phyloP scores from a whole-genome alignment of 1,284 basidiomycete genomes.

The Thecaphora thlaspeos region DNA sequence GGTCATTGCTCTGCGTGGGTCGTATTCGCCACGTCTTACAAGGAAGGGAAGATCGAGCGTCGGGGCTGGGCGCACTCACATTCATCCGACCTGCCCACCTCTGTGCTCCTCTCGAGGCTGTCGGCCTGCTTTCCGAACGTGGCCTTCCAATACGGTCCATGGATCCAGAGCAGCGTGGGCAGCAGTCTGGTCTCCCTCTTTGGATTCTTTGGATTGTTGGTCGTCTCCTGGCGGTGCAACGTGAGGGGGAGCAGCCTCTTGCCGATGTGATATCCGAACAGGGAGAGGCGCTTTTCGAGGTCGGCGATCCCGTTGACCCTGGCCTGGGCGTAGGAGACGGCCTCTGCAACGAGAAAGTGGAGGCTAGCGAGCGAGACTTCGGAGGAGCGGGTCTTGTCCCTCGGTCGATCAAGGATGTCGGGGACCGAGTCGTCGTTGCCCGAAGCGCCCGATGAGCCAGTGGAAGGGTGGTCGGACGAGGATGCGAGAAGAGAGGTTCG shows the following conservation, averaged over 20 bases:
- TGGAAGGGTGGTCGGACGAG: background rate
- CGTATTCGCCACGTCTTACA: no score
- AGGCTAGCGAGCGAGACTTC: constrained; percentile 40
- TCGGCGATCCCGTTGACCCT: constrained; percentile 91
- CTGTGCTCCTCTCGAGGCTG: constrained; percentile 89
- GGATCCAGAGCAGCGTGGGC: constrained; percentile 52
- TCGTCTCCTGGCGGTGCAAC: constrained; percentile 41
- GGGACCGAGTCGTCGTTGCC: constrained; percentile 5
- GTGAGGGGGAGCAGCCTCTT: constrained; percentile 35
- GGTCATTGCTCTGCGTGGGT: no score
- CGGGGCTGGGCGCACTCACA: constrained; percentile 67
- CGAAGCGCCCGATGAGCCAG: no score
- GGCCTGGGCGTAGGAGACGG: constrained; percentile 76
- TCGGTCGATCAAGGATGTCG: constrained; percentile 50
- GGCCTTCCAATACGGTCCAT: constrained; percentile 79
- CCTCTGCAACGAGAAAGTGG: constrained; percentile 49
- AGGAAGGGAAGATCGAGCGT: no score
- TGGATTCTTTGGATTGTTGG: constrained; percentile 41
- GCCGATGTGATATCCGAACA: constrained; percentile 49
- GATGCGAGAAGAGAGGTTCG: background rate
- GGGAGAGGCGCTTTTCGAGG: constrained; percentile 65
- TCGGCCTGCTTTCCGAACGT: constrained; percentile 92
- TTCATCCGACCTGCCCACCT: constrained; percentile 78
- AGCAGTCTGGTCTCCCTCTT: constrained; percentile 51
- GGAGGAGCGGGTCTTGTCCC: constrained; percentile 36